These are phyloP conservation scores for Acer negundo DNA, from an alignment of 345 rosid genomes.

Conservation along the genomic window DNA sequence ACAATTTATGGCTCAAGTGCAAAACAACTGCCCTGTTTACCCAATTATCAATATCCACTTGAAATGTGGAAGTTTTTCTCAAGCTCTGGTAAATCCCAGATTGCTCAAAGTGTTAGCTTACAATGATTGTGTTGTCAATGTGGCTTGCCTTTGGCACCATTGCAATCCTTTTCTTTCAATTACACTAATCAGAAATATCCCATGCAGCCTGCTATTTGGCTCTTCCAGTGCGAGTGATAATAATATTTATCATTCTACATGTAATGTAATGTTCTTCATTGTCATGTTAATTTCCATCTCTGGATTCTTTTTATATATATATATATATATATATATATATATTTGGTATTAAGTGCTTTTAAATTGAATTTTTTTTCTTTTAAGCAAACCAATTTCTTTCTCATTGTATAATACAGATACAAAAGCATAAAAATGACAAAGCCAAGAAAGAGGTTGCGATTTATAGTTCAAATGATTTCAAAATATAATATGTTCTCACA, in stretches of 20 bases:
- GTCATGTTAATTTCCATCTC: too few relatives aligned
- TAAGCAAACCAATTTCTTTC: too few relatives aligned
- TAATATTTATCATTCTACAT: not conserved
- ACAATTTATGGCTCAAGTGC: constrained; percentile 26
- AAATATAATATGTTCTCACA: not conserved
- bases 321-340: too few relatives aligned
- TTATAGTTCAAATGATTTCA: constrained; percentile 10
- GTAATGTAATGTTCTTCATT: too few relatives aligned
- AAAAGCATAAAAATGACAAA: not conserved
- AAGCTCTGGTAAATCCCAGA: constrained; percentile 36
- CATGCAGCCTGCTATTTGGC: constrained; percentile 32
- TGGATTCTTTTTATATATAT: too few relatives aligned
- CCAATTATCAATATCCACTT: constrained; percentile 36
- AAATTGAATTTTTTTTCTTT: too few relatives aligned
- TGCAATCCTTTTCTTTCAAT: constrained; percentile 33
- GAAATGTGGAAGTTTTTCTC: constrained; percentile 37
- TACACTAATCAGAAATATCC: constrained; percentile 32
- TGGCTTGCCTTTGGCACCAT: constrained; percentile 36
- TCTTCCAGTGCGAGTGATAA: constrained; percentile 44
- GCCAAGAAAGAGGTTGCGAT: not conserved
- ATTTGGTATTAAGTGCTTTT: too few relatives aligned
- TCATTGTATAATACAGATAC: not conserved
- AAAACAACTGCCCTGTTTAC: constrained; percentile 39
- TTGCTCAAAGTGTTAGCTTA: constrained; percentile 33
- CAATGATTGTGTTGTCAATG: constrained; percentile 33